Percentiles rank a stretch among this genome's conserved stretches.
phyloP scores from a whole-genome alignment of 73 alveolate species.

The Paramecium sexaurelia region DNA sequence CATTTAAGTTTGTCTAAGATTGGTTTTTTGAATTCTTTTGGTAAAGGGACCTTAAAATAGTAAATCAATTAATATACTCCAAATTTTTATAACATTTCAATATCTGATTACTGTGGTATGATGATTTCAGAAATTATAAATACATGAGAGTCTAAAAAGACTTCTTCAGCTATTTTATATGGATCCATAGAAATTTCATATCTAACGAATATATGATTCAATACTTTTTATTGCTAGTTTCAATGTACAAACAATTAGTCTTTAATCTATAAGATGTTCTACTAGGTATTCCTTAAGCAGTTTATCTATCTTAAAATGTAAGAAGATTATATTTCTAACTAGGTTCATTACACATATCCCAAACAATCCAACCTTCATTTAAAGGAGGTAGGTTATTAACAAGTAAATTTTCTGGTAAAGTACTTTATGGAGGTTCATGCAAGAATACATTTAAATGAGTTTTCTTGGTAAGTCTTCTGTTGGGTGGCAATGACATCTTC shows the following conservation, averaged over 20 bases:
- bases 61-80: background rate
- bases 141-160: background rate
- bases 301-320: constrained; percentile 17
- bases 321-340: constrained; percentile 8
- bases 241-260: constrained; percentile 1
- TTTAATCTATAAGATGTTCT: background rate
- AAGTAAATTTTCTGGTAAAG: constrained; percentile 1
- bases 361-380: constrained; percentile 53
- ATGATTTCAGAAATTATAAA: background rate
- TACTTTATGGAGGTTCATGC: background rate
- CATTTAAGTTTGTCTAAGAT: background rate
- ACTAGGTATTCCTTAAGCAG: background rate
- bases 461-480: constrained; percentile 46
- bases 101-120: background rate
- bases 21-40: background rate
- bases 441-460: background rate
- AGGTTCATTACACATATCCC: constrained; percentile 61
- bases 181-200: constrained; percentile 30
- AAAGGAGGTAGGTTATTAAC: constrained; percentile 42
- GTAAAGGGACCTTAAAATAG: constrained; percentile 25
- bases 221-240: background rate
- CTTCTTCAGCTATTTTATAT: constrained; percentile 6
- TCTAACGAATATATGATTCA: background rate
- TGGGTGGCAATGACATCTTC: background rate
- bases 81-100: background rate